phyloP scores from a whole-genome alignment of 176 grass and related monocot species.

The Elaeis guineensis region DNA sequence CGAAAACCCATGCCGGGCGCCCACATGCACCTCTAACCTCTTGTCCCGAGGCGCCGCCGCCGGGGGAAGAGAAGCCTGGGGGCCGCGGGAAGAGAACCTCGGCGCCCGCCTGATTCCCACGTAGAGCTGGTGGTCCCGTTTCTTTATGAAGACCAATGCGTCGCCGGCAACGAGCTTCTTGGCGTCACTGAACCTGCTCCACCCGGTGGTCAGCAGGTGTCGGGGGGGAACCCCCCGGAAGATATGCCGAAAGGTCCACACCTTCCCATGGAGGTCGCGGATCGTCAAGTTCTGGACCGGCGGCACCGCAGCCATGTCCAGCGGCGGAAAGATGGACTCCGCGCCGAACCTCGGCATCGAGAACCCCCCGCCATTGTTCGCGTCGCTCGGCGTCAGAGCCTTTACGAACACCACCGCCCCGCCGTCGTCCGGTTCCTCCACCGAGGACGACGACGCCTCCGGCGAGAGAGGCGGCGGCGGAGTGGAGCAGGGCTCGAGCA shows the following conservation, averaged over 20 bases:
- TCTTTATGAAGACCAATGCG: conserved; percentile 38
- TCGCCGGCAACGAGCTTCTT: conserved; percentile 66
- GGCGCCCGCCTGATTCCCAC: conserved; percentile 29
- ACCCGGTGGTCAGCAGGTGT: conserved; percentile 80
- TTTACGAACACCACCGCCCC: conserved; percentile 28
- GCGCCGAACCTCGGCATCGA: conserved; percentile 65
- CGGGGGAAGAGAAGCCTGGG: neutral
- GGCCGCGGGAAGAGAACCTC: conserved; percentile 10
- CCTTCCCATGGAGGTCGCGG: conserved; percentile 14
- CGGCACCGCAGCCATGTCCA: conserved; percentile 37
- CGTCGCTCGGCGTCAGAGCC: conserved; percentile 68
- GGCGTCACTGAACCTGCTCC: conserved; percentile 63
- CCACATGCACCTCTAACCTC: too few relatives aligned
- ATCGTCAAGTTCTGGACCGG: conserved; percentile 45
- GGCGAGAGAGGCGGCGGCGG: neutral
- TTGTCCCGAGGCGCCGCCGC: too few relatives aligned
- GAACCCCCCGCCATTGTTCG: conserved; percentile 84
- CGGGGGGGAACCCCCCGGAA: conserved; percentile 61
- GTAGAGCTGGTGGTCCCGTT: conserved; percentile 9
- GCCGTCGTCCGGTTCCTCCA: neutral
- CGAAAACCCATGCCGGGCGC: neutral
- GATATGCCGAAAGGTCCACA: conserved; percentile 60
- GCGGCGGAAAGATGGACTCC: conserved; percentile 47
- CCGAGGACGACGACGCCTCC: neutral
- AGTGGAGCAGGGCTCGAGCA: conserved; percentile 26